Evolutionary conservation across 495 filamentous ascomycete genomes (phyloP), one percentile per base, ranked within the genome.

Genomic region (Recurvomyces mirabilis): DNA sequence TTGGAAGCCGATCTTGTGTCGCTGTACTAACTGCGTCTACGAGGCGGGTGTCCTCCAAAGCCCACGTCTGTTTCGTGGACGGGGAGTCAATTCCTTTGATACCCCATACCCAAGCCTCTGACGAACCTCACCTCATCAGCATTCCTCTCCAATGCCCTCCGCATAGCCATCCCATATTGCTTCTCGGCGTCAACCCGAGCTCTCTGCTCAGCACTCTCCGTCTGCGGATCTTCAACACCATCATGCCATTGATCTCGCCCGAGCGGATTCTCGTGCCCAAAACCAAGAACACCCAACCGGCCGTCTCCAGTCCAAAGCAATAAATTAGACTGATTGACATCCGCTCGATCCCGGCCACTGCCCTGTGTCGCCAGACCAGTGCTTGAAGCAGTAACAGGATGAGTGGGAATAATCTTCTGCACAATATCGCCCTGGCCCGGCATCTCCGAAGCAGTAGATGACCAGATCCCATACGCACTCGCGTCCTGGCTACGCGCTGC

Each of bases 81-180:
- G n/a, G n/a, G n/a, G n/a, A n/a, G n/a, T n/a, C n/a, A n/a, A n/a
- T n/a, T n/a, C n/a, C n/a, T n/a, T n/a, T n/a, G n/a, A 29, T 29
- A 29, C 7, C 26, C 26, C 51, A 81, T 52, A 11, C 82, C 81
- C 41, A 87, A 69, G 25, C 79, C 77, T 42, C 75, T 71, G 57
- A 88, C 73, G 63, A 82, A 86, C 48, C 82, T 68, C 47, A 83
- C 82, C 56, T 91, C 87, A 64, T 87, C 77, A 13, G 85, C 86
- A 61, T 93, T 85, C 57, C 70, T 69, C 63, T 84, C 75, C 44
- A 94, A 61, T 10, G 82, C 84, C 39, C 70, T 66, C 41, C 84
- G 72, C 83, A 94, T 87, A 51, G 63, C 73, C 36, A 72, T 65
- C 23, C 65, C 66, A 63, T 88, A 88, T 53, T 69, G 69, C 49